Evolutionary conservation across 257 asterid species (phyloP).

Genomic region (Nicotiana paniculata): DNA sequence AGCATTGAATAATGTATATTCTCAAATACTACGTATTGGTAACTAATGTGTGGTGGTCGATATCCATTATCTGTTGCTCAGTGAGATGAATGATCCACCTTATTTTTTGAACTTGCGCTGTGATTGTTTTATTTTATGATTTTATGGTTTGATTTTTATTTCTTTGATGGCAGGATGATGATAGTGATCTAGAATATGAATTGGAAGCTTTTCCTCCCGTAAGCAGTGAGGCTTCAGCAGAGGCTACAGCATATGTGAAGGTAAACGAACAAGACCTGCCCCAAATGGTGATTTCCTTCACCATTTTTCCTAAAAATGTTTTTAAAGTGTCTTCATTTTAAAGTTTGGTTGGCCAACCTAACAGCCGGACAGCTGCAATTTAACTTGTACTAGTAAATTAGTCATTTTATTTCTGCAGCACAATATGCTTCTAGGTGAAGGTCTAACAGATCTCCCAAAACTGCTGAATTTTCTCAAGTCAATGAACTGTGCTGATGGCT

Average conservation of each 20-base stretch:
- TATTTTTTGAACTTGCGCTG: background rate
- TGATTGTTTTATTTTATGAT: background rate
- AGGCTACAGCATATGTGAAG: conserved; percentile 81
- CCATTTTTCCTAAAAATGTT: background rate
- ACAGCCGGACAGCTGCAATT: background rate
- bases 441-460: background rate
- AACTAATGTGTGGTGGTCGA: background rate
- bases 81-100: background rate
- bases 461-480: background rate
- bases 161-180: conserved; percentile 58
- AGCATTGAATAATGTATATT: background rate
- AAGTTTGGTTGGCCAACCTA: background rate
- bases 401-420: background rate
- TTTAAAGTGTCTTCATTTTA: background rate
- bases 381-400: background rate
- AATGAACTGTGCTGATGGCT: background rate
- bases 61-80: background rate
- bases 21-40: background rate
- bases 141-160: conserved; percentile 9
- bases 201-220: conserved; percentile 62
- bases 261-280: conserved; percentile 19
- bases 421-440: background rate
- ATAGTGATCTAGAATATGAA: conserved; percentile 76
- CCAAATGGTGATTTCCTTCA: background rate
- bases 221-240: conserved; percentile 60